phyloP scores from a whole-genome alignment of 768 basidiomycete genomes.

The Trametes coccinea region DNA sequence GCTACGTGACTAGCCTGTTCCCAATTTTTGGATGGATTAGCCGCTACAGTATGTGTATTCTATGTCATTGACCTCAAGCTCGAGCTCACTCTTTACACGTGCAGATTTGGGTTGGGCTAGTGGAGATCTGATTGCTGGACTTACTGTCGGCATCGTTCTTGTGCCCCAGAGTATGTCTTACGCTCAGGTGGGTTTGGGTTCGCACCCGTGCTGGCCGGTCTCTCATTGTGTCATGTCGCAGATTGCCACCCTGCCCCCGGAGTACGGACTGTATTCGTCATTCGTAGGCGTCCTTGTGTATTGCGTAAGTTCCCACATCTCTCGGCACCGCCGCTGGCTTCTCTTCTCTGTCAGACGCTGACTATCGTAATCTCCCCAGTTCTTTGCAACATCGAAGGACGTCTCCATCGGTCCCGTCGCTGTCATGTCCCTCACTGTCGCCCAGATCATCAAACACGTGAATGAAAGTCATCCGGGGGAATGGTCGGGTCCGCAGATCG shows the following conservation, averaged over 20 bases:
- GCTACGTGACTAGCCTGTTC: slow-evolving; percentile 74
- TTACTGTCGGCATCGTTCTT: slow-evolving; percentile 93
- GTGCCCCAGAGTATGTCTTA: slow-evolving; percentile 94
- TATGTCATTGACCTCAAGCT: too few species aligned
- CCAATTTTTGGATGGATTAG: slow-evolving; percentile 83
- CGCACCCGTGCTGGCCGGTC: background rate
- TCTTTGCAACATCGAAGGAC: slow-evolving; percentile 97
- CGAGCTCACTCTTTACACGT: background rate
- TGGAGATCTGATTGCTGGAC: slow-evolving; percentile 86
- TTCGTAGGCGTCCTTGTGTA: slow-evolving; percentile 86
- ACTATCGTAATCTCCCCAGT: slow-evolving; percentile 39
- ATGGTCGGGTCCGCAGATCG: slow-evolving; percentile 73
- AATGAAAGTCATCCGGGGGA: slow-evolving; percentile 49
- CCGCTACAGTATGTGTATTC: slow-evolving; percentile 67
- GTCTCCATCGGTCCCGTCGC: slow-evolving; percentile 97
- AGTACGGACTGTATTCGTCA: slow-evolving; percentile 93
- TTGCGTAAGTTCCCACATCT: slow-evolving; percentile 51
- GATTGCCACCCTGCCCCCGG: slow-evolving; percentile 79
- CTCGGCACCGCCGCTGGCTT: background rate
- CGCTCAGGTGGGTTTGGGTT: slow-evolving; percentile 52
- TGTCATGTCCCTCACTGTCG: slow-evolving; percentile 89
- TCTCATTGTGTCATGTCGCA: slow-evolving; percentile 29
- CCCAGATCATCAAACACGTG: slow-evolving; percentile 75
- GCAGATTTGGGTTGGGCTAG: slow-evolving; percentile 64
- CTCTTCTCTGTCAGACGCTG: slow-evolving; percentile 2